Evolutionary conservation across 257 asterid genomes (phyloP).

Genomic region (Henckelia pumila): DNA sequence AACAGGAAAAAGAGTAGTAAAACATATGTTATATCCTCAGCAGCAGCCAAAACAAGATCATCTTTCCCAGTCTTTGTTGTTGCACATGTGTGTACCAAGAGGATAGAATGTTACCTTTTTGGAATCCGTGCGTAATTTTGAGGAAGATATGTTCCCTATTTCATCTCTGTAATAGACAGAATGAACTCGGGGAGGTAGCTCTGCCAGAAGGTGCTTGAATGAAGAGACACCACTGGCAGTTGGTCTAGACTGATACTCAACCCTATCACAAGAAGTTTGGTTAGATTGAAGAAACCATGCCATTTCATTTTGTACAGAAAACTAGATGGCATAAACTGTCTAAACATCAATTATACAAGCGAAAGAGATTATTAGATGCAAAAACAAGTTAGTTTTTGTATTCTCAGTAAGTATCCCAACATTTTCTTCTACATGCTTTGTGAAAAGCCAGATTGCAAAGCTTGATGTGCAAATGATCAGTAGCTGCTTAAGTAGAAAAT

Average conservation of each 20-base stretch:
- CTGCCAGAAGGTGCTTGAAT: slow-evolving; percentile 90
- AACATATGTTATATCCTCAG: slow-evolving; percentile 2
- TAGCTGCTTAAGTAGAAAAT: not conserved
- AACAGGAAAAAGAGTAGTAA: not conserved
- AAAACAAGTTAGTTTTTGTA: not conserved
- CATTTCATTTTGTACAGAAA: slow-evolving; percentile 8
- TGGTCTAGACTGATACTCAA: slow-evolving; percentile 88
- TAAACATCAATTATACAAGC: slow-evolving; percentile 25
- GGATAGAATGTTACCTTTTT: slow-evolving; percentile 60
- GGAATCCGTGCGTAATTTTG: slow-evolving; percentile 68
- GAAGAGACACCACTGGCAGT: slow-evolving; percentile 70
- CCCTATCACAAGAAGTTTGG: slow-evolving; percentile 51
- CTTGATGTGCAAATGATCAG: slow-evolving; percentile 3
- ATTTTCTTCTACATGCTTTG: not conserved
- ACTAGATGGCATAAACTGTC: not conserved
- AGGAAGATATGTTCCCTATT: slow-evolving; percentile 90
- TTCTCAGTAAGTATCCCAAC: not conserved
- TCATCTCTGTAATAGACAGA: slow-evolving; percentile 98
- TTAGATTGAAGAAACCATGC: slow-evolving; percentile 23
- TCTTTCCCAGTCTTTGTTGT: slow-evolving; percentile 14
- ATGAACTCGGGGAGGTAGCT: slow-evolving; percentile 91
- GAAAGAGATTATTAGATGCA: slow-evolving; percentile 4
- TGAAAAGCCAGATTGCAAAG: not conserved
- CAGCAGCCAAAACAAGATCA: slow-evolving; percentile 17
- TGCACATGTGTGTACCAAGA: not conserved